These are phyloP conservation scores for Coleophoma eucalyptorum DNA, from an alignment of 2,329 filamentous ascomycete species.

Conservation along the genomic window DNA sequence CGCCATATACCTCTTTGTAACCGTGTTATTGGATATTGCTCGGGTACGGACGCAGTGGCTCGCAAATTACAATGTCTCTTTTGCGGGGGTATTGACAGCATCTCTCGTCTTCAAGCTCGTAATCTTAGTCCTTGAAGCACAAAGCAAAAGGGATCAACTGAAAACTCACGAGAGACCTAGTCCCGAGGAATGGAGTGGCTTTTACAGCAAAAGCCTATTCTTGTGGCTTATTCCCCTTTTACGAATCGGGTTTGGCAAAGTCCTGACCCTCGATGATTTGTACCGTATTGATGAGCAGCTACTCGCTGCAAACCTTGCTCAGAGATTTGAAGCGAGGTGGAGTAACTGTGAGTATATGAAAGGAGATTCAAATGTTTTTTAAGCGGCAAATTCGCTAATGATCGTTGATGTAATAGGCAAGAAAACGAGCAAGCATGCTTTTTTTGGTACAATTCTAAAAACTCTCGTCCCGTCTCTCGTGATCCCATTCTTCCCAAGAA, in stretches of 20 bases:
- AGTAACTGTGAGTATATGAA: not conserved
- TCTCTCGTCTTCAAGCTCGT: not conserved
- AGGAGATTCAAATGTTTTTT: not conserved
- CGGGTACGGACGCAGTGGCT: slow-evolving; percentile 4
- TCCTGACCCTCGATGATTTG: not conserved
- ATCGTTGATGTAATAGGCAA: too few species aligned
- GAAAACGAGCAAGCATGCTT: not conserved
- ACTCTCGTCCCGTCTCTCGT: slow-evolving; percentile 3
- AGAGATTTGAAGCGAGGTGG: not conserved
- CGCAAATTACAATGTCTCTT: not conserved
- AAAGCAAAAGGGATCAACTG: not conserved
- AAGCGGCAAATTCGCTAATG: not conserved
- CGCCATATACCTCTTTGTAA: slow-evolving; percentile 5
- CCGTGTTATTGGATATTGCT: slow-evolving; percentile 4
- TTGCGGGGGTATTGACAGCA: not conserved
- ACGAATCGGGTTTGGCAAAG: not conserved
- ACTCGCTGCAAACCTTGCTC: not conserved
- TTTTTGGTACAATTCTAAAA: not conserved
- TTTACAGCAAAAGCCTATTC: not conserved
- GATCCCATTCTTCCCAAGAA: slow-evolving; percentile 7
- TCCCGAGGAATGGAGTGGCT: not conserved
- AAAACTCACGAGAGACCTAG: not conserved
- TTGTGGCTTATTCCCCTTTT: not conserved
- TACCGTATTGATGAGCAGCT: not conserved
- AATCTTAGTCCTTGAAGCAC: not conserved